These are phyloP conservation scores for Fusarium duplospermum DNA, from an alignment of 2,329 filamentous ascomycete genomes.

Conservation along the genomic window DNA sequence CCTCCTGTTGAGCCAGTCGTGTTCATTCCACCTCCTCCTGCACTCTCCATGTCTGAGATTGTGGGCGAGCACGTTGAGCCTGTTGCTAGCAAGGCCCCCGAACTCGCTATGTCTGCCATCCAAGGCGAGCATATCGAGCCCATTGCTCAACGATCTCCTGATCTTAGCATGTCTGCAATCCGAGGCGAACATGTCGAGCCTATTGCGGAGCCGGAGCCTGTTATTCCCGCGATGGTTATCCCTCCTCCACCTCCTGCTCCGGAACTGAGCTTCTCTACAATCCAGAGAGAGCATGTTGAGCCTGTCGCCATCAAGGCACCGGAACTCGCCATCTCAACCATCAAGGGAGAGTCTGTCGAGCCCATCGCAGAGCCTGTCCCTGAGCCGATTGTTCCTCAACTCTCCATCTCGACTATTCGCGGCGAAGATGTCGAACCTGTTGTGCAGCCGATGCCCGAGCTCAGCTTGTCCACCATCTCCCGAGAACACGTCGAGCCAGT, in stretches of 20 bases:
- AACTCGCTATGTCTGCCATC: constrained; percentile 33
- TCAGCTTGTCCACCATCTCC: constrained; percentile 23
- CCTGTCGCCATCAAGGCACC: constrained; percentile 19
- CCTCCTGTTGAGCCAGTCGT: constrained; percentile 40
- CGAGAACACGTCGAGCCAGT: constrained; percentile 38
- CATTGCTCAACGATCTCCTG: constrained; percentile 7
- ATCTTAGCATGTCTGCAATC: constrained; percentile 36
- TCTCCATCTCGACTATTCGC: constrained; percentile 31
- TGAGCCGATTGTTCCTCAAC: constrained; percentile 9
- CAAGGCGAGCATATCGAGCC: constrained; percentile 39
- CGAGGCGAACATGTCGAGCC: constrained; percentile 35
- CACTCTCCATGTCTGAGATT: constrained; percentile 31
- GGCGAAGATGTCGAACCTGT: constrained; percentile 41
- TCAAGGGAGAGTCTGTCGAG: constrained; percentile 26
- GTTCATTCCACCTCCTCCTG: constrained; percentile 30
- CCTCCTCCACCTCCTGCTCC: constrained; percentile 28
- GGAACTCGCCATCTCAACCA: constrained; percentile 25
- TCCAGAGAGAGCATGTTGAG: constrained; percentile 39
- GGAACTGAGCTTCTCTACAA: constrained; percentile 32
- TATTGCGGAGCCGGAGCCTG: constrained; percentile 20
- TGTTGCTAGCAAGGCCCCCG: constrained; percentile 25
- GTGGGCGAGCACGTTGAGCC: constrained; percentile 44
- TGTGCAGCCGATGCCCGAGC: constrained; percentile 11
- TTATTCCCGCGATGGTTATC: constrained; percentile 5
- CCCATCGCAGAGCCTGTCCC: constrained; percentile 18